Evolutionary conservation across 345 rosid species (phyloP), one percentile per base, ranked within the genome.

Genomic region (Linum usitatissimum): DNA sequence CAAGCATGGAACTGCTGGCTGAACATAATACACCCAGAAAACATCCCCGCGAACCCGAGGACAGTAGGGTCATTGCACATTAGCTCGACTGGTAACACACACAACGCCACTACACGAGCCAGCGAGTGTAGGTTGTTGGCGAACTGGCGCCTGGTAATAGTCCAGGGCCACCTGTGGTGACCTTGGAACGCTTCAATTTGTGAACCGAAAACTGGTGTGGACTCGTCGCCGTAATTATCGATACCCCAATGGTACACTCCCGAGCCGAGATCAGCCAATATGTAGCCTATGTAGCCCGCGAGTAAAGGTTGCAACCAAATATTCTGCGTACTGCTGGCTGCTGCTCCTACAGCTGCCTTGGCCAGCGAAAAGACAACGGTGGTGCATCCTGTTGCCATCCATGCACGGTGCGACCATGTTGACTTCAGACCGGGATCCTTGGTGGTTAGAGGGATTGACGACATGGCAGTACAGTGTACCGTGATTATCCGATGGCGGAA

Each of bases 1-100:
- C 96, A 92, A n/a, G 91, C 83, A 73, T 92, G 98, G 39, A 86
- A 86, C 64, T 85, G 95, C 71, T 87, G 98, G 86, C 98, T 87
- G 36, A 89, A 83, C 95, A 86, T 83, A 49, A 88, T 81, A 80
- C 88, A 88, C 18, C 88, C 86, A 0, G 95, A 68, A 72, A 70
- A 83, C 3, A 75, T 13, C 61, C 79, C 64, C n/a, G 76, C 90
- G 62, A 92, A 87, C 4, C 83, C 80, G 49, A 77, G 87, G 15
- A 77, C 9, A 9, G 62, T 71, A 9, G 91, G 78, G 71, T 83
- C 84, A 21, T 70, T 55, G 60, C 83, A 70, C 0, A 77, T 59
- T 53, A 89, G 61, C 69, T 82, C 84, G 19, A 85, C 30, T 1
- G 98, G 96, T 14, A 89, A 77, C 70, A 85, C 85, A 3, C 62